These are phyloP conservation scores for Kodamaea ohmeri DNA, from an alignment of 1,139 yeast genomes.

Conservation along the genomic window DNA sequence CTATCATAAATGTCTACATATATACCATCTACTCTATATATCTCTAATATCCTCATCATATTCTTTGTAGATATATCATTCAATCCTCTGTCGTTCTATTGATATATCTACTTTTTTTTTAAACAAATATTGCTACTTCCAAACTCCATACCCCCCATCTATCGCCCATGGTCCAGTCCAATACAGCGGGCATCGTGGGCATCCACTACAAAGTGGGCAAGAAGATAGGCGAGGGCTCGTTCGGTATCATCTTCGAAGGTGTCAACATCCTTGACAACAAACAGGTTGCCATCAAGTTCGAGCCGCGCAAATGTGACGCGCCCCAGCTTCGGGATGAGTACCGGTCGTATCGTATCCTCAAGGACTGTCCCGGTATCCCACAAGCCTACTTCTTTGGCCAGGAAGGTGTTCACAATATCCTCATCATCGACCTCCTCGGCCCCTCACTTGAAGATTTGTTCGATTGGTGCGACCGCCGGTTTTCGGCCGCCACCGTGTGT, in stretches of 20 bases:
- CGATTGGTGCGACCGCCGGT: conserved; percentile 78
- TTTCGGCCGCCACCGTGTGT: conserved; percentile 66
- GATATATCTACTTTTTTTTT: too few relatives aligned
- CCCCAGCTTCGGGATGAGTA: conserved; percentile 79
- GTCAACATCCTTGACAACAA: conserved; percentile 70
- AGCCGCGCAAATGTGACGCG: conserved; percentile 76
- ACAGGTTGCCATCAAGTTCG: conserved; percentile 78
- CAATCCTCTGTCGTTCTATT: not conserved
- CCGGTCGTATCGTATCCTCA: conserved; percentile 64
- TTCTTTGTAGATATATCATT: not conserved
- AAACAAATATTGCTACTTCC: conserved; percentile 3
- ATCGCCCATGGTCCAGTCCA: conserved; percentile 14
- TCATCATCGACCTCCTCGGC: conserved; percentile 71
- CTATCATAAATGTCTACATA: too few relatives aligned
- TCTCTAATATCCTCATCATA: not conserved
- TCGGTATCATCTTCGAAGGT: conserved; percentile 82
- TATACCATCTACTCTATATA: not conserved
- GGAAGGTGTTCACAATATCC: conserved; percentile 73
- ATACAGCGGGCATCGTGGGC: conserved; percentile 61
- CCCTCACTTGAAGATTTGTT: conserved; percentile 77
- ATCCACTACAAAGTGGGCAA: conserved; percentile 78
- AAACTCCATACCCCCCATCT: too few relatives aligned
- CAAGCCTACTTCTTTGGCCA: conserved; percentile 78
- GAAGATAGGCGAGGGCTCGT: conserved; percentile 83
- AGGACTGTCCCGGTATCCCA: conserved; percentile 64